Conservation (phyloP, 345 rosid genomes). For the Clarkia xantiana region DNA sequence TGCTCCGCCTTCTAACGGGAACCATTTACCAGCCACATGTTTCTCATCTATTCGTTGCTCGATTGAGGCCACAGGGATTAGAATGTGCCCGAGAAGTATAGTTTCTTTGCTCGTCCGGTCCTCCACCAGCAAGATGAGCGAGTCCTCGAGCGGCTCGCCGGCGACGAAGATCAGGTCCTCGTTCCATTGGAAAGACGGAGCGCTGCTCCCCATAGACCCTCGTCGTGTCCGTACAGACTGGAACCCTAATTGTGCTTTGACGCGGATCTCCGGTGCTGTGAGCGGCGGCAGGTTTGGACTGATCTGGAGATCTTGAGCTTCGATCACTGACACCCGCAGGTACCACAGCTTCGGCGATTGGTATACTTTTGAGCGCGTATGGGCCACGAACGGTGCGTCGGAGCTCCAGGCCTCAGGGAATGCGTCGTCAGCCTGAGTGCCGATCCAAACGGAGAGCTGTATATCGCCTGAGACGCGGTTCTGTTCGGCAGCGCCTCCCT, state of each 20-base stretch:
- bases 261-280: constrained; percentile 73
- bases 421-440: constrained; percentile 88
- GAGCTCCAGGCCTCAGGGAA: constrained; percentile 91
- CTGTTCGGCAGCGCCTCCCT: constrained; percentile 32
- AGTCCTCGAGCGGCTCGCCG: constrained; percentile 80
- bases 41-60: constrained; percentile 77
- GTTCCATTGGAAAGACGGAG: constrained; percentile 68
- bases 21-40: constrained; percentile 61
- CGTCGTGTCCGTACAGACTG: constrained; percentile 71
- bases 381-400: constrained; percentile 71
- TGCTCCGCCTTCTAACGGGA: constrained; percentile 24
- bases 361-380: constrained; percentile 85
- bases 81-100: constrained; percentile 34
- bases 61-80: constrained; percentile 55
- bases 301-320: constrained; percentile 79
- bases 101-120: constrained; percentile 60
- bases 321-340: constrained; percentile 64
- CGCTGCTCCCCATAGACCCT: constrained; percentile 57
- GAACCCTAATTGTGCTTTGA: constrained; percentile 66
- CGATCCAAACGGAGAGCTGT: constrained; percentile 90
- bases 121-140: constrained; percentile 50
- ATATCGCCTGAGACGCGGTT: constrained; percentile 58
- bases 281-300: constrained; percentile 73
- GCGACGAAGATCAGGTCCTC: constrained; percentile 84
- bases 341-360: constrained; percentile 97